Percentiles rank a stretch among this genome's conserved stretches.
Evolutionary conservation across 1,284 basidiomycete genomes (phyloP).

Genomic region (Pseudomicrostroma phylloplanum): DNA sequence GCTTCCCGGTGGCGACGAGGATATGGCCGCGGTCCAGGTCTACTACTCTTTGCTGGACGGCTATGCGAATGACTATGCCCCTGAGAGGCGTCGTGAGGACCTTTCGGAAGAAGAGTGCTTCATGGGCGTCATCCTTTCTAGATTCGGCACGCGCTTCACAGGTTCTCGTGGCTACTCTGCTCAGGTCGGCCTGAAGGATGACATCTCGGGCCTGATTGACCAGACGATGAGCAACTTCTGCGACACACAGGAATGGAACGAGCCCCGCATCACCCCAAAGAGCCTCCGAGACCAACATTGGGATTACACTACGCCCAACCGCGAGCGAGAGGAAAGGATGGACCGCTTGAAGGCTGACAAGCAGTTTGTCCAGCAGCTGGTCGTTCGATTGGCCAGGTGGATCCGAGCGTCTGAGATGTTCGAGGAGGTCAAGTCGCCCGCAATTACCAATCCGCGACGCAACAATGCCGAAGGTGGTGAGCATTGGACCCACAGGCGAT

Average conservation of each 20-base stretch:
- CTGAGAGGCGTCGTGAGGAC: too few species aligned
- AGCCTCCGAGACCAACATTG: not conserved
- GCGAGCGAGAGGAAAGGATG: not conserved
- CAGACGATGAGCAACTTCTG: not conserved
- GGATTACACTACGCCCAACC: not conserved
- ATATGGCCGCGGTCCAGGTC: not conserved
- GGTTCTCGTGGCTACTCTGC: not conserved
- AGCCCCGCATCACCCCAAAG: not conserved
- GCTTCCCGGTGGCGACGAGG: not conserved
- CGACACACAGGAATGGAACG: not conserved
- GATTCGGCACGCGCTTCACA: not conserved
- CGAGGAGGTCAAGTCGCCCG: not conserved
- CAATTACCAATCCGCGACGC: too few species aligned
- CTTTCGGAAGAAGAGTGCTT: not conserved
- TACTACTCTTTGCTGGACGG: conserved; percentile 2
- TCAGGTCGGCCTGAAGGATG: not conserved
- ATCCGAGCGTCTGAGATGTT: conserved; percentile 4
- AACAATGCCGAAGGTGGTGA: too few species aligned
- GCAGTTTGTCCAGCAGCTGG: not conserved
- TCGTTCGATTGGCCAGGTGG: not conserved
- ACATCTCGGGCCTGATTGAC: not conserved
- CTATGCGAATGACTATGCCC: not conserved
- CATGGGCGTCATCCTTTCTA: conserved; percentile 2
- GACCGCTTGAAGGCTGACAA: not conserved
- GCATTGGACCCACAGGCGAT: not conserved